Evolutionary conservation across 2,329 filamentous ascomycete genomes (phyloP).

Genomic region (Arthrinium puccinioides): DNA sequence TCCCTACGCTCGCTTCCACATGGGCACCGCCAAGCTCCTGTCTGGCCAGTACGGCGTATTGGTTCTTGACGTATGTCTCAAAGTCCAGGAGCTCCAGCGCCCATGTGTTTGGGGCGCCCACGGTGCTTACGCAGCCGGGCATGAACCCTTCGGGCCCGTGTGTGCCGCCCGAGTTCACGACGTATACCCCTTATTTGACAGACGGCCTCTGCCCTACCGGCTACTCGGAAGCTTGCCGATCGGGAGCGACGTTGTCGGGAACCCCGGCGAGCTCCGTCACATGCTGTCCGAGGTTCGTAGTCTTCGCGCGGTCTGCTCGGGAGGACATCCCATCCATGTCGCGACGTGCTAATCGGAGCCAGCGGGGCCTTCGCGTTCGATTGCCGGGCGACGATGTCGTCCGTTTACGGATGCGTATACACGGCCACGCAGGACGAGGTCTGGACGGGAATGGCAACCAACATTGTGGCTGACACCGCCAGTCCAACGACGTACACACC

Average conservation of each 20-base stretch:
- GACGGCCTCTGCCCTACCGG: slow-evolving; percentile 1
- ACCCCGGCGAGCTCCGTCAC: slow-evolving; percentile 1
- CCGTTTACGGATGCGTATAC: background rate
- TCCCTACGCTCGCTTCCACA: background rate
- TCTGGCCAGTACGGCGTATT: background rate
- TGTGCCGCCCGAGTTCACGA: slow-evolving; percentile 1
- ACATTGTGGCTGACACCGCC: background rate
- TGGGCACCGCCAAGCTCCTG: slow-evolving; percentile 1
- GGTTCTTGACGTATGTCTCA: background rate
- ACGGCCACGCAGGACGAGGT: background rate
- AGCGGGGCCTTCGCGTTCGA: background rate
- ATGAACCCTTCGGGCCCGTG: background rate
- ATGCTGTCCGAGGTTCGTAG: slow-evolving; percentile 1
- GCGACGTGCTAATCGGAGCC: background rate
- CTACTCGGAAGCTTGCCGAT: background rate
- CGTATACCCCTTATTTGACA: background rate
- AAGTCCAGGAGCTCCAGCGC: background rate
- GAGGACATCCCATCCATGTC: background rate
- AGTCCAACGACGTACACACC: background rate
- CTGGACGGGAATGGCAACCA: background rate
- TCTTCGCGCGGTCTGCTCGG: background rate
- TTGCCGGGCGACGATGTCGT: background rate
- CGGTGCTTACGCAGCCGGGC: too few relatives aligned
- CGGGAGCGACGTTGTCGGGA: background rate
- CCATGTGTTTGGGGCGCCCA: slow-evolving; percentile 1